A percentile compares a stretch with the other conserved stretches of the same genome.
These are phyloP conservation scores for Paecilomyces sp. DNA, from an alignment of 2,329 filamentous ascomycete species.

Conservation along the genomic window DNA sequence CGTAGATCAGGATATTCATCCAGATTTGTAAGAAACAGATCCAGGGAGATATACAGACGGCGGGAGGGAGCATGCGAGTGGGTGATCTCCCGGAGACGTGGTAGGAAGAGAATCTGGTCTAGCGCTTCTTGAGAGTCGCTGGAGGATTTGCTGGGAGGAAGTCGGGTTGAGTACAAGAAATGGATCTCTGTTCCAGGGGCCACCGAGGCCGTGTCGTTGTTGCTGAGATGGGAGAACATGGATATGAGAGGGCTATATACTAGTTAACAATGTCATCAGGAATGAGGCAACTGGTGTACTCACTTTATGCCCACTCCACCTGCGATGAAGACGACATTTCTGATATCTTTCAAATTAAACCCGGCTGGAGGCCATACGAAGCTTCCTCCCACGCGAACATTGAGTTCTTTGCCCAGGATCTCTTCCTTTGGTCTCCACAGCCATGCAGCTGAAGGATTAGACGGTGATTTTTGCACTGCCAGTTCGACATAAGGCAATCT, in stretches of 20 bases:
- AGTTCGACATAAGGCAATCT: constrained; percentile 60
- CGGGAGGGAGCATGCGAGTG: constrained; percentile 17
- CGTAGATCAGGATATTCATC: constrained; percentile 4
- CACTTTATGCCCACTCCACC: constrained; percentile 79
- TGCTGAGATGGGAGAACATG: constrained; percentile 57
- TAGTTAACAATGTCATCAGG: not conserved
- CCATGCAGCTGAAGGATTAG: constrained; percentile 68
- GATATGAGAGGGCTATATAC: constrained; percentile 58
- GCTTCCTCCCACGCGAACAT: constrained; percentile 68
- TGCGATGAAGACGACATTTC: constrained; percentile 65
- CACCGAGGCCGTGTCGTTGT: constrained; percentile 25
- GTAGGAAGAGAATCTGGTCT: constrained; percentile 40
- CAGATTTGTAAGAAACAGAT: constrained; percentile 28
- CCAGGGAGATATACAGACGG: constrained; percentile 21
- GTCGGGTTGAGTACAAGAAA: constrained; percentile 58
- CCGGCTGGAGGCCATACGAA: constrained; percentile 65
- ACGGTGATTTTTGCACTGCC: constrained; percentile 64
- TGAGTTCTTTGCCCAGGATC: constrained; percentile 54
- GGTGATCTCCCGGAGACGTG: constrained; percentile 35
- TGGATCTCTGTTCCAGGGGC: constrained; percentile 39
- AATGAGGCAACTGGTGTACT: constrained; percentile 12
- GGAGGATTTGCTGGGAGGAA: constrained; percentile 12
- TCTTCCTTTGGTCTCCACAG: constrained; percentile 55
- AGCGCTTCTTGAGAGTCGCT: constrained; percentile 8
- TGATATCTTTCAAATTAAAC: constrained; percentile 38